These are phyloP conservation scores for Chlorella vulgaris DNA, from an alignment of 139 green algal species.

Conservation along the genomic window DNA sequence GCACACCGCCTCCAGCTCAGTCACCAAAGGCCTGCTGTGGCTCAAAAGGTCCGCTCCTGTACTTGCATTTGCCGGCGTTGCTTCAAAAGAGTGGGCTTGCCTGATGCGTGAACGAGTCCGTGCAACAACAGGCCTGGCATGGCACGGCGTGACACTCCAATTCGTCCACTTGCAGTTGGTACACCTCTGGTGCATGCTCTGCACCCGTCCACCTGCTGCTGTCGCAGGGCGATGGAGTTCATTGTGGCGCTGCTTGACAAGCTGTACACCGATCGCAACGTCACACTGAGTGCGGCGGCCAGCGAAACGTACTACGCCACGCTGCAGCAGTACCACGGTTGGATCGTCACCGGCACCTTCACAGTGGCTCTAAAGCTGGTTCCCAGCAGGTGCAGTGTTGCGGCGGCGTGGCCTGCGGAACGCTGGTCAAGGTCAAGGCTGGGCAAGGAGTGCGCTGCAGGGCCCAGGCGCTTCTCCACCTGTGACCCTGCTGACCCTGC, in stretches of 20 bases:
- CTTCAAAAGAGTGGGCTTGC: neutral
- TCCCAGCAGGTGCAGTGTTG: conserved; percentile 13
- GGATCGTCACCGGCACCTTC: conserved; percentile 74
- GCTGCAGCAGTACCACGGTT: conserved; percentile 78
- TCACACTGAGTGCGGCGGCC: conserved; percentile 49
- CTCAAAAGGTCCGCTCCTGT: conserved; percentile 60
- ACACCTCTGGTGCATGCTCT: neutral
- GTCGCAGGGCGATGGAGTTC: conserved; percentile 85
- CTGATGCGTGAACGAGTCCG: neutral
- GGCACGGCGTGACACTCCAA: too few relatives aligned
- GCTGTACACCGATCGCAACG: conserved; percentile 43
- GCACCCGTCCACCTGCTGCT: neutral
- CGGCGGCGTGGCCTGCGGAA: neutral
- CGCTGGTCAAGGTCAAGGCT: neutral
- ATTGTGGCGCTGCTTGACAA: conserved; percentile 60
- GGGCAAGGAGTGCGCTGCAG: neutral
- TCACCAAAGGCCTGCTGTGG: conserved; percentile 82
- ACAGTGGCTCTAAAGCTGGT: conserved; percentile 62
- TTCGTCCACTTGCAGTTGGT: too few relatives aligned
- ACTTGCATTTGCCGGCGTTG: too few relatives aligned
- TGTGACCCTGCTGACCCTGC: too few relatives aligned
- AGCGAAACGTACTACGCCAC: conserved; percentile 67
- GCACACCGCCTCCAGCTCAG: conserved; percentile 45
- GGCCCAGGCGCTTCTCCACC: neutral
- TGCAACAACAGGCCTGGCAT: neutral